phyloP scores from a whole-genome alignment of 73 alveolate species.

The Effrenium voratum region DNA sequence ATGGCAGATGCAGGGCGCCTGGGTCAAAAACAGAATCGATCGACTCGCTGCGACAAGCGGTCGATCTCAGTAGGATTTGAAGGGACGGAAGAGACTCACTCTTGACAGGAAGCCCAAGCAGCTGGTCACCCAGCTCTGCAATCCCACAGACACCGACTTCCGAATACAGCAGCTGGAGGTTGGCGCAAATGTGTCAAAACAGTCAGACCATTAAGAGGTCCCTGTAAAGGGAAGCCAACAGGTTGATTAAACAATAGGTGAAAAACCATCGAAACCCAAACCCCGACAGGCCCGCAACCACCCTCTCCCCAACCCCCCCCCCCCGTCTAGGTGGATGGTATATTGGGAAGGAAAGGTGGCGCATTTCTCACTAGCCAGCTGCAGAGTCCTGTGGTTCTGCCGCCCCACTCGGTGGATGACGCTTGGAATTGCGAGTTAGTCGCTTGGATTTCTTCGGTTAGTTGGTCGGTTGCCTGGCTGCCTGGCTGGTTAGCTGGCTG shows the following conservation, averaged over 20 bases:
- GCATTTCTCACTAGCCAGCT: too few relatives aligned
- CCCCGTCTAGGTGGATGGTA: not conserved
- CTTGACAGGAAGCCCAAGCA: not conserved
- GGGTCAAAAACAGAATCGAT: not conserved
- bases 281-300: not conserved
- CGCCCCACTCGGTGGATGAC: too few relatives aligned
- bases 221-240: not conserved
- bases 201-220: not conserved
- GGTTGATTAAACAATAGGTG: not conserved
- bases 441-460: too few relatives aligned
- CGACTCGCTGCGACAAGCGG: not conserved
- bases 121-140: not conserved
- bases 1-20: not conserved
- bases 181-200: not conserved
- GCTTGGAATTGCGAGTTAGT: too few relatives aligned
- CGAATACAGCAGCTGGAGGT: not conserved
- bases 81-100: not conserved
- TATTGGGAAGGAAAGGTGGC: not conserved
- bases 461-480: too few relatives aligned
- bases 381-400: too few relatives aligned
- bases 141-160: not conserved
- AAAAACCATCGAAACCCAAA: not conserved
- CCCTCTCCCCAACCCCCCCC: not conserved
- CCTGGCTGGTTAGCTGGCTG: too few relatives aligned
- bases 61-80: too few relatives aligned